These are phyloP conservation scores for Aspergillus eucalypticola DNA, from an alignment of 2,329 filamentous ascomycete species.

Conservation along the genomic window DNA sequence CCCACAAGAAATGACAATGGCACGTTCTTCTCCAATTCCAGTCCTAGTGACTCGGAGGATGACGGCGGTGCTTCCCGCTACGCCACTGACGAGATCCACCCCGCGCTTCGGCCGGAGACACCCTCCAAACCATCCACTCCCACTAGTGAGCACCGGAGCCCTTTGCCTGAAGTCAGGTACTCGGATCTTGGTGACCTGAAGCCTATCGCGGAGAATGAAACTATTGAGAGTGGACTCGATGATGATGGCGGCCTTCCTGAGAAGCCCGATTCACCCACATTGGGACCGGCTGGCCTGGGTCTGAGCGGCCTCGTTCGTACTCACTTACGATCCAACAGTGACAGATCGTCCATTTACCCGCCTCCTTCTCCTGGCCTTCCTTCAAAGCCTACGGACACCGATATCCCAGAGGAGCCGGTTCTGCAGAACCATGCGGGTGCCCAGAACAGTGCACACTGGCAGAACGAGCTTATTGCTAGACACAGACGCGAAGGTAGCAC, in stretches of 20 bases:
- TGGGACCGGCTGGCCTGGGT: slow-evolving; percentile 64
- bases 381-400: slow-evolving; percentile 32
- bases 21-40: slow-evolving; percentile 40
- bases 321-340: slow-evolving; percentile 80
- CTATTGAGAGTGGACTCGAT: slow-evolving; percentile 13
- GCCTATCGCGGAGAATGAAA: slow-evolving; percentile 40
- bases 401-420: neutral
- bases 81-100: slow-evolving; percentile 37
- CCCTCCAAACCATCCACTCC: slow-evolving; percentile 33
- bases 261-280: slow-evolving; percentile 71
- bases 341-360: slow-evolving; percentile 75
- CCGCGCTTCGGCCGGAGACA: slow-evolving; percentile 38
- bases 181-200: slow-evolving; percentile 43
- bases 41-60: slow-evolving; percentile 43
- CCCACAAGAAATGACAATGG: slow-evolving; percentile 27
- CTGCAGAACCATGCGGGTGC: slow-evolving; percentile 2
- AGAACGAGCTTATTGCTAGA: slow-evolving; percentile 48
- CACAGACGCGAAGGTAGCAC: slow-evolving; percentile 49
- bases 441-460: slow-evolving; percentile 42
- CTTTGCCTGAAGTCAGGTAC: slow-evolving; percentile 38
- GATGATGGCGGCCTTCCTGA: slow-evolving; percentile 22
- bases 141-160: slow-evolving; percentile 31
- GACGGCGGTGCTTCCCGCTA: slow-evolving; percentile 32
- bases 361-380: slow-evolving; percentile 44
- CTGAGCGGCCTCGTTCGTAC: slow-evolving; percentile 80